Evolutionary conservation across 192 early-diverging fungal genomes (phyloP).

Genomic region (Tieghemiomyces parasiticus): DNA sequence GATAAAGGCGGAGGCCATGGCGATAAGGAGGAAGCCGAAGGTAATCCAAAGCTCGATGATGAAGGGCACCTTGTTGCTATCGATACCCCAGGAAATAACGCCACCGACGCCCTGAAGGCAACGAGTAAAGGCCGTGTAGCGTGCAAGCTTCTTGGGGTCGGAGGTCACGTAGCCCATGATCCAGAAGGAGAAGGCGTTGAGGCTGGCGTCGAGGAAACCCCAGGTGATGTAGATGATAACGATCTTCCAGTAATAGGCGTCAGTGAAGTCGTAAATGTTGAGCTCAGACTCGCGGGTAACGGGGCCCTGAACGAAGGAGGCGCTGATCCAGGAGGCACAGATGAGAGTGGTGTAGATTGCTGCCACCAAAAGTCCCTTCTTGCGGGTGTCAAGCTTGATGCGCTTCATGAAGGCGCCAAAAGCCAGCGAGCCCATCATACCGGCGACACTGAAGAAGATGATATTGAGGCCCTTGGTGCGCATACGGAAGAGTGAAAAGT

Average conservation of each 20-base stretch:
- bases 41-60: background rate
- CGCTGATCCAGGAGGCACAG: conserved; percentile 5
- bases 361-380: background rate
- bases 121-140: background rate
- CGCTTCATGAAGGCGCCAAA: background rate
- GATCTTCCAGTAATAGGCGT: conserved; percentile 6
- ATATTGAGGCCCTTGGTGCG: background rate
- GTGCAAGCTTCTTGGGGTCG: background rate
- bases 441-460: conserved; percentile 9
- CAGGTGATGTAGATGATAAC: conserved; percentile 3
- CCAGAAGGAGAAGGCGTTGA: conserved; percentile 6
- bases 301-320: background rate
- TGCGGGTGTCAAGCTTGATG: background rate
- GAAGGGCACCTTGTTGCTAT: background rate
- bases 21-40: background rate
- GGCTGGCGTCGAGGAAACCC: conserved; percentile 4
- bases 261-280: background rate
- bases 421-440: conserved; percentile 9
- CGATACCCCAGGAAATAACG: conserved; percentile 6
- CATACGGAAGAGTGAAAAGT: conserved; percentile 4
- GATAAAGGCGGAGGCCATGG: background rate
- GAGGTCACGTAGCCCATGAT: background rate
- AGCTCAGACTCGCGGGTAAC: background rate
- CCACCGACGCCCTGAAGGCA: background rate
- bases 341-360: background rate